phyloP scores from a whole-genome alignment of 495 filamentous ascomycete species.

The Penicillium goetzii region DNA sequence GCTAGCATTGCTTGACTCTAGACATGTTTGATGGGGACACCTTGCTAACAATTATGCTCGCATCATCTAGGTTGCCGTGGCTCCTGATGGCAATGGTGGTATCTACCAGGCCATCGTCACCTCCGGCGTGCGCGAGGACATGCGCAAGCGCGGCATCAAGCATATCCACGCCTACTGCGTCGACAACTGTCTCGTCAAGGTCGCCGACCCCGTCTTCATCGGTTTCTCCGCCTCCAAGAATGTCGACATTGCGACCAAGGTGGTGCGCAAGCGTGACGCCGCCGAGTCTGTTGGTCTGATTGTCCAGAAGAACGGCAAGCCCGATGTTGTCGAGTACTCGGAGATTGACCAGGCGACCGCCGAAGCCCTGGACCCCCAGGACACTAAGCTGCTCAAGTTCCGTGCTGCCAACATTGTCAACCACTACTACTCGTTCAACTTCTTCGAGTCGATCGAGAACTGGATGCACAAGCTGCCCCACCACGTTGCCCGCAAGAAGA shows the following conservation, averaged over 20 bases:
- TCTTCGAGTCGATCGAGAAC: slow-evolving; percentile 85
- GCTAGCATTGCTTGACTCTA: not conserved
- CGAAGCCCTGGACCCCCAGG: slow-evolving; percentile 84
- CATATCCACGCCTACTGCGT: slow-evolving; percentile 98
- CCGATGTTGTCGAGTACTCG: slow-evolving; percentile 98
- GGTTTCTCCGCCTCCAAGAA: slow-evolving; percentile 87
- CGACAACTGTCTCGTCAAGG: slow-evolving; percentile 98
- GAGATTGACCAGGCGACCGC: slow-evolving; percentile 89
- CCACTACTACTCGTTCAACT: slow-evolving; percentile 97
- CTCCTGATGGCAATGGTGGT: slow-evolving; percentile 97
- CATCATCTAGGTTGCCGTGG: slow-evolving; percentile 75
- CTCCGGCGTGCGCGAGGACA: slow-evolving; percentile 82
- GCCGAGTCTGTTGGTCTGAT: slow-evolving; percentile 97
- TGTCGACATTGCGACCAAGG: slow-evolving; percentile 97
- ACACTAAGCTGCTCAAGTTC: slow-evolving; percentile 86
- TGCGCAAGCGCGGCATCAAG: slow-evolving; percentile 85
- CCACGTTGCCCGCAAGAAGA: slow-evolving; percentile 98
- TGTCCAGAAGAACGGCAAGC: slow-evolving; percentile 90
- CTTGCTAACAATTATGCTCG: not conserved
- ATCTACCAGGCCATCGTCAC: slow-evolving; percentile 91
- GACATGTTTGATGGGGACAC: not conserved
- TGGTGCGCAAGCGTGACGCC: slow-evolving; percentile 96
- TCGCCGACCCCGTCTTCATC: slow-evolving; percentile 94
- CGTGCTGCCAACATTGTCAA: slow-evolving; percentile 99
- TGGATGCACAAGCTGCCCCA: slow-evolving; percentile 88